Evolutionary conservation across 768 basidiomycete genomes (phyloP), one percentile per base, ranked within the genome.

Genomic region (Lentinula aciculospora): DNA sequence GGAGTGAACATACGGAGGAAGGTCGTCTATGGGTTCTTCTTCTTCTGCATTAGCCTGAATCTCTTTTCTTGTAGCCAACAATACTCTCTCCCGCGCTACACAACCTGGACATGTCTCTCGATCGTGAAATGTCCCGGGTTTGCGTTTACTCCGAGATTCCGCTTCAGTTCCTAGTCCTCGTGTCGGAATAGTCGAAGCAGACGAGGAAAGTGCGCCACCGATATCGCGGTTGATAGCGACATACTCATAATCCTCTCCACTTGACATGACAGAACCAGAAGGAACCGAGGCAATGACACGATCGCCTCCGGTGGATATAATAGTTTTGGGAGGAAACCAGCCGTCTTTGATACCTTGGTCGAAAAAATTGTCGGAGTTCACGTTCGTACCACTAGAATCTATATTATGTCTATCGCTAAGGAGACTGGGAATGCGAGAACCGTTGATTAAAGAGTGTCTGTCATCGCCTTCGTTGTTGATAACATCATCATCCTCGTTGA

Each of bases 61-160:
- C 19, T n/a, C n/a, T n/a, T n/a, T n/a, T n/a, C 48, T 49, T 3
- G 23, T 40, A 29, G 21, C 40, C n/a, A 4, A n/a, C 44, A 57
- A 37, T 42, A 32, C 48, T n/a, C 39, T 56, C 31, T 57, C 56
- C 19, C 60, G 36, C 21, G 39, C 31, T 17, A 21, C 17, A 46
- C 60, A 57, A 8, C 60, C 56, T 6, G 29, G 31, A 34, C 60
- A 60, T 19, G 48, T 51, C 23, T 57, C 56, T 12, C 15, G 19
- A 53, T 60, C 60, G 25, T 60, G 60, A 23, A 50, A 50, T 27
- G 46, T 57, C 4, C 53, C 48, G 17, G 46, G 50, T 15, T 42
- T 29, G 27, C 54, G 54, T 56, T 56, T 56, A 4, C 28, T 44
- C n/a, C 25, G 21, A 25, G 40, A 13, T 29, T 44, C 32, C 4